Evolutionary conservation across 2,329 filamentous ascomycete species (phyloP), one percentile per base, ranked within the genome.

Genomic region (Pseudomassariella vexata): DNA sequence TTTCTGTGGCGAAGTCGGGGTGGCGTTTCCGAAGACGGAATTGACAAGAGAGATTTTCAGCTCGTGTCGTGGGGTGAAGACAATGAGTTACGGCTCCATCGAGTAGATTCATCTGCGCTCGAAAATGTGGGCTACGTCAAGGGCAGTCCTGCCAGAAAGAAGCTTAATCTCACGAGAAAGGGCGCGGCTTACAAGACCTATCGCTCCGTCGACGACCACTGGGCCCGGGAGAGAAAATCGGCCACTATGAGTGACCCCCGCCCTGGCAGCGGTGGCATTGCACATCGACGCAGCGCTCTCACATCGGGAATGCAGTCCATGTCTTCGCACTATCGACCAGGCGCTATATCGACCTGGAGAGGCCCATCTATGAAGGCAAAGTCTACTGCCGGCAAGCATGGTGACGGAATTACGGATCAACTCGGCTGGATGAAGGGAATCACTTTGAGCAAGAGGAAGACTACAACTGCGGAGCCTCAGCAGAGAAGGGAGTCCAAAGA

Each of bases 41-140:
- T 82, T 27, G 89, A 95, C 48, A 68, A 88, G 40, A 77, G 90
- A 46, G 89, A 95, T 32, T 95, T 95, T 42, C 89, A 95, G 55
- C 68, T 95, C 12, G 85, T 95, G 1, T 89, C 89, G 0, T 95
- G 89, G 89, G 88, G 88, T 17, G 81, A 85, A 29, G 90, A 95
- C 54, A 84, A 83, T 44, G 76, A 88, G 48, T 66, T 95, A 19
- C 80, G 84, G 29, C 67, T 95, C 18, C 85, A 94, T 51, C 79
- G 78, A 28, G 73, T 88, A 14, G 73, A 85, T 24, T 62, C 76
- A 1, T 64, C 77, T 17, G 65, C 79, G 19, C 64, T 92, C 1
- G 66, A 75, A 36, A 67, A 73, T 2, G 81, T 94, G 11, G 86
- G 85, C 3, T 84, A 85, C 52, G 66, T 76, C 27, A 86, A 81